A percentile compares a stretch with the other conserved stretches of the same genome.
Conservation (phyloP, 2,329 filamentous ascomycete species). For the Aspergillus caelatus region DNA sequence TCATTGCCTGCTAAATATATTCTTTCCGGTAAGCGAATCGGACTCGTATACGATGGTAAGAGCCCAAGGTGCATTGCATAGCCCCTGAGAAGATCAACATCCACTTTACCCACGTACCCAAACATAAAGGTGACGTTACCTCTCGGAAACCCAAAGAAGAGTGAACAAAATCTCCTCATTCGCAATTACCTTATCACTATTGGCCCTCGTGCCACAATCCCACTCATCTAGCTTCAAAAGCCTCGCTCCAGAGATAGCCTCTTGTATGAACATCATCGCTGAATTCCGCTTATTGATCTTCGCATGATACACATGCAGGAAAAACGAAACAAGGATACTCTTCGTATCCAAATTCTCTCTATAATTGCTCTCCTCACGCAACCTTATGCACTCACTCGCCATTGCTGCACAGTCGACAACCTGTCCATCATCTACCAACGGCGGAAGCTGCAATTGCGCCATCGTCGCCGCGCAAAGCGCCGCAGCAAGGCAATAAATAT, state of each 20-base stretch:
- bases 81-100: slow-evolving; percentile 22
- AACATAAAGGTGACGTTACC: slow-evolving; percentile 18
- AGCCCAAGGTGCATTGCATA: slow-evolving; percentile 36
- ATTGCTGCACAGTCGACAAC: slow-evolving; percentile 24
- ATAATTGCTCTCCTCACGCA: slow-evolving; percentile 21
- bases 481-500: slow-evolving; percentile 23
- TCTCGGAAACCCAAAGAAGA: slow-evolving; percentile 35
- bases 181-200: slow-evolving; percentile 20
- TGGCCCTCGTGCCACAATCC: background rate
- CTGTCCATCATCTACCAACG: slow-evolving; percentile 11
- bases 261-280: slow-evolving; percentile 35
- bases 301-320: slow-evolving; percentile 36
- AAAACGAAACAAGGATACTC: slow-evolving; percentile 31
- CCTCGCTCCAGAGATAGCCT: slow-evolving; percentile 28
- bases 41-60: slow-evolving; percentile 26
- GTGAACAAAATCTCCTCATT: slow-evolving; percentile 31
- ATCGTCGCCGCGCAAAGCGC: slow-evolving; percentile 36
- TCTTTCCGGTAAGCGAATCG: slow-evolving; percentile 12
- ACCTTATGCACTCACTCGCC: slow-evolving; percentile 26
- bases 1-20: slow-evolving; percentile 12
- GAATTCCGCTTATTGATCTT: slow-evolving; percentile 32
- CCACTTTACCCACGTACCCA: background rate
- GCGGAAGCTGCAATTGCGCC: slow-evolving; percentile 31
- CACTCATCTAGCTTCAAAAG: slow-evolving; percentile 26
- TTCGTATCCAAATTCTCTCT: slow-evolving; percentile 24